phyloP scores from a whole-genome alignment of 2,329 filamentous ascomycete species.

The Cordyceps farinosa region DNA sequence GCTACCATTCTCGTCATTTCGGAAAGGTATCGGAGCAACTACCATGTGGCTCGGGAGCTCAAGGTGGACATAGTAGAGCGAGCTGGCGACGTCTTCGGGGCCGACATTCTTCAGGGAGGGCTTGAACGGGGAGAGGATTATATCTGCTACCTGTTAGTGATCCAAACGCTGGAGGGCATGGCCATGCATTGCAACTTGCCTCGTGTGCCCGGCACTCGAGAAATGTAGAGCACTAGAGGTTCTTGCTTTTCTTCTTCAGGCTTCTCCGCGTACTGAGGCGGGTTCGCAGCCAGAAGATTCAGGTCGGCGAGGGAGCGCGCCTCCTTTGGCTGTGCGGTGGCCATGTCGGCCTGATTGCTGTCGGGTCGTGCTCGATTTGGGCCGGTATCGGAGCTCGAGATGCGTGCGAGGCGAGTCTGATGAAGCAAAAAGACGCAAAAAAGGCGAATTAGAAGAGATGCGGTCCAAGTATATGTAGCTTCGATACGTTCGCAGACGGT shows the following conservation, averaged over 20 bases:
- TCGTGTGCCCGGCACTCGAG: slow-evolving; percentile 85
- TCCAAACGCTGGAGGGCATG: no score
- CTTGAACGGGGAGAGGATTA: slow-evolving; percentile 88
- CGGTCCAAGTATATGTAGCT: background rate
- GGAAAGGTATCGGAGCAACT: slow-evolving; percentile 28
- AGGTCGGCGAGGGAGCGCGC: slow-evolving; percentile 79
- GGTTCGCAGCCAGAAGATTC: slow-evolving; percentile 77
- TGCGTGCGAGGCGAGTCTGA: background rate
- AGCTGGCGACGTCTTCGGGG: slow-evolving; percentile 78
- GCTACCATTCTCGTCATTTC: slow-evolving; percentile 33
- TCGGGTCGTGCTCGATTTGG: background rate
- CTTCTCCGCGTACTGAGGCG: slow-evolving; percentile 79
- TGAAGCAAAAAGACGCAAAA: background rate
- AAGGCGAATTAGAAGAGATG: no score
- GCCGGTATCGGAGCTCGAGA: background rate
- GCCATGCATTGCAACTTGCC: slow-evolving; percentile 47
- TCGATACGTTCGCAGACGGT: background rate
- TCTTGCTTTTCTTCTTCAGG: slow-evolving; percentile 66
- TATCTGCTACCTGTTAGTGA: slow-evolving; percentile 52
- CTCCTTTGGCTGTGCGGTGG: slow-evolving; percentile 49
- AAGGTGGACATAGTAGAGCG: slow-evolving; percentile 87
- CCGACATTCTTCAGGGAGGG: slow-evolving; percentile 87
- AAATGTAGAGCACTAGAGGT: slow-evolving; percentile 83
- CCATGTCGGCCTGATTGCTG: slow-evolving; percentile 5
- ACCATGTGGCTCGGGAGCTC: slow-evolving; percentile 50